A percentile compares a stretch with the other conserved stretches of the same genome.
Evolutionary conservation across 164 flowering plant genomes (phyloP).

Genomic region (Liriodendron chinense): DNA sequence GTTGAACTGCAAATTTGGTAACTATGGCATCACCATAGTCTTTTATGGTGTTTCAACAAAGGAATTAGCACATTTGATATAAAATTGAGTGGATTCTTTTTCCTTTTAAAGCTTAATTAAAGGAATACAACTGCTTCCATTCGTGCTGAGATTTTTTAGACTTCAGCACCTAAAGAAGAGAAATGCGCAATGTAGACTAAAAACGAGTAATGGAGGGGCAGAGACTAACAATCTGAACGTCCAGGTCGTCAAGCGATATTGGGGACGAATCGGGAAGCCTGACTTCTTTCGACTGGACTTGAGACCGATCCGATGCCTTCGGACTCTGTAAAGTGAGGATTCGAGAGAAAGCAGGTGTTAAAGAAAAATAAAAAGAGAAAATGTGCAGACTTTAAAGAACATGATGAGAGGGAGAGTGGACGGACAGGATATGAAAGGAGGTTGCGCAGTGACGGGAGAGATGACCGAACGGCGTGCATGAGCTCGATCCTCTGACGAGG

Average conservation of each 20-base stretch:
- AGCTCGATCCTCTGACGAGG: constrained; percentile 80
- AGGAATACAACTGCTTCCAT: neutral
- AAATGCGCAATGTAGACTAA: neutral
- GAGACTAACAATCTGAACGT: constrained; percentile 74
- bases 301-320: constrained; percentile 71
- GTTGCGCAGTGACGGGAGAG: constrained; percentile 50
- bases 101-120: neutral
- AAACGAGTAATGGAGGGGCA: neutral
- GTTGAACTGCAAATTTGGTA: too few species aligned
- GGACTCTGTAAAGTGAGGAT: constrained; percentile 52
- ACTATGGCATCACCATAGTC: too few species aligned
- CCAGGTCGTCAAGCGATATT: constrained; percentile 84
- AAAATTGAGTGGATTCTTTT: neutral
- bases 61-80: neutral
- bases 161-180: neutral
- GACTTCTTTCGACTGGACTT: constrained; percentile 77
- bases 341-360: neutral
- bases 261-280: constrained; percentile 77
- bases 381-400: neutral
- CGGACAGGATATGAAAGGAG: constrained; percentile 76
- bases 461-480: constrained; percentile 68
- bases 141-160: neutral
- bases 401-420: neutral
- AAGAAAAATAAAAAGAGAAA: neutral
- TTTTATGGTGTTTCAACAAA: neutral